Base-by-base conservation (phyloP, 2,329 filamentous ascomycete genomes). In the Penicillium sp. region DNA sequence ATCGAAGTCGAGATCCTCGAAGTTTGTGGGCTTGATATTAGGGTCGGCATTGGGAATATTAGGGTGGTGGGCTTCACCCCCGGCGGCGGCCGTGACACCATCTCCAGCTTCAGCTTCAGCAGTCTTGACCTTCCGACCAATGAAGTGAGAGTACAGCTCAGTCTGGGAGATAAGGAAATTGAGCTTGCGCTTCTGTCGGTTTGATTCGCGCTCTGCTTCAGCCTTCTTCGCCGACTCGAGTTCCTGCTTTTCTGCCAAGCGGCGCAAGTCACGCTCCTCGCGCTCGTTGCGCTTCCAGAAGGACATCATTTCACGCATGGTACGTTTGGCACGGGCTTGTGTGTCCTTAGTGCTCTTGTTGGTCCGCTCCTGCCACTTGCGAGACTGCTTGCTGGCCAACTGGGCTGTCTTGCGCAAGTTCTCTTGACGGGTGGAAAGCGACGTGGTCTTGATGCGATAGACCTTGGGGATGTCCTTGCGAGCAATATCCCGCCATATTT, bases 231-330 rank as follows among this genome's bases (percentile, higher is more conserved):
- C 94, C 66, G 94, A 95, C 71, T 99, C 94, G 44, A 99, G 83
- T 76, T 97, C 94, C 71, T 96, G 91, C 71, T 88, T 90, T 78
- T 99, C 94, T 5, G 94, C 94, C 47, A 92, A 86, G 77, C 96
- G 95, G 62, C 94, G 87, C 59, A 95, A 80, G 71, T 99, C 94
- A 55, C 94, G 89, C 71, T 99, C 94, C 70, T 99, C 94, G 48
- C 93, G 88, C 73, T 99, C 94, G 71, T 99, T 99, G 52, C 93
- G 88, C 76, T 97, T 97, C 94, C 94, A 99, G 81, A 97, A 99
- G 52, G 89, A 86, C 83, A 96, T 94, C 94, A 99, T 99, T 75
- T 99, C 94, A 70, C 94, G 86, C 94, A 99, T 99, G 54, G 93
- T 93, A 62, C 94, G 88, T 80, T 99, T 99, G 53, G 94, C 94